Evolutionary conservation across 495 filamentous ascomycete species (phyloP).

Genomic region (Aspergillus incahuasiensis): DNA sequence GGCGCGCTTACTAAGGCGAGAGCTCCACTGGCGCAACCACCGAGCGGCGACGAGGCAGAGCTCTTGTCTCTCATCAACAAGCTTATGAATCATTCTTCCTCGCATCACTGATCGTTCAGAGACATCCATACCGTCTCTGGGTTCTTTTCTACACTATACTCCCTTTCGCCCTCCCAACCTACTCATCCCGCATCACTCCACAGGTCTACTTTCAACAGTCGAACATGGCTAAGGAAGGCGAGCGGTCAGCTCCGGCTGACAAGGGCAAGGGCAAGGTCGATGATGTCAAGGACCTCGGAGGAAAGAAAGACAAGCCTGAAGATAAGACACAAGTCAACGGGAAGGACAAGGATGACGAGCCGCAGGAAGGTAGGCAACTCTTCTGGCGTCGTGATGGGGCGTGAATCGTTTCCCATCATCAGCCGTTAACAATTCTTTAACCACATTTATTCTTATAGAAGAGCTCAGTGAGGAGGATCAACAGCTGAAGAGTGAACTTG

Average conservation of each 20-base stretch:
- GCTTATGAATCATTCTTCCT: slow-evolving; percentile 32
- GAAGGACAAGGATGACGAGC: slow-evolving; percentile 66
- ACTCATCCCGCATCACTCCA: slow-evolving; percentile 5
- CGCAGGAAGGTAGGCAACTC: slow-evolving; percentile 48
- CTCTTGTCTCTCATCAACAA: slow-evolving; percentile 41
- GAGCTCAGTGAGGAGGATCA: slow-evolving; percentile 98
- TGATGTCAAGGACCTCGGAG: slow-evolving; percentile 52
- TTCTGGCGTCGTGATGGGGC: neutral
- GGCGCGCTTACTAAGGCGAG: slow-evolving; percentile 35
- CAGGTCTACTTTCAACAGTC: slow-evolving; percentile 31
- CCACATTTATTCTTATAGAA: slow-evolving; percentile 43
- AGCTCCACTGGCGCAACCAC: slow-evolving; percentile 38
- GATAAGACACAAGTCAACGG: slow-evolving; percentile 68
- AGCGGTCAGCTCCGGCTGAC: slow-evolving; percentile 75
- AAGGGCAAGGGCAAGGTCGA: slow-evolving; percentile 94
- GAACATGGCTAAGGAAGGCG: slow-evolving; percentile 87
- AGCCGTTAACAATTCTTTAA: neutral
- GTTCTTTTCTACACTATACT: slow-evolving; percentile 12
- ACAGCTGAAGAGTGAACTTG: slow-evolving; percentile 94
- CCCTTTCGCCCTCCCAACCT: neutral
- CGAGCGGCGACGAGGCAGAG: slow-evolving; percentile 25
- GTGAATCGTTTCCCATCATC: neutral
- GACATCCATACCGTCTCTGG: slow-evolving; percentile 9
- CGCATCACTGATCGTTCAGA: slow-evolving; percentile 29
- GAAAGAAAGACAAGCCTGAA: slow-evolving; percentile 60